phyloP scores from a whole-genome alignment of 208 protist species.

The Trypanosoma congolense region DNA sequence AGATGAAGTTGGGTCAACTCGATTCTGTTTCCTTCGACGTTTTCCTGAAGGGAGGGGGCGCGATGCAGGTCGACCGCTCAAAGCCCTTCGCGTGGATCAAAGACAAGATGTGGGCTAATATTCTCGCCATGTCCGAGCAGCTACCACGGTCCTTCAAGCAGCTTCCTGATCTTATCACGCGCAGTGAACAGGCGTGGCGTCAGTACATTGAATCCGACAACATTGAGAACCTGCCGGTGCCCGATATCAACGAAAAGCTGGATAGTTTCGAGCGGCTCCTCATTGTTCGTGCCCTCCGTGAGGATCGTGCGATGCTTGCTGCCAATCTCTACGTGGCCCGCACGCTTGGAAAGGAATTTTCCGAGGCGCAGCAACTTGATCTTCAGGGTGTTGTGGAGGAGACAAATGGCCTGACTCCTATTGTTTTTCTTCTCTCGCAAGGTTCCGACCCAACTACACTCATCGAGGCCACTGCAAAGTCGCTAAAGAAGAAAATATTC shows the following conservation, averaged over 20 bases:
- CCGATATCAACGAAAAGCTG: conserved; percentile 91
- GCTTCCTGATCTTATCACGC: conserved; percentile 91
- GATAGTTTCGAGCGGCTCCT: conserved; percentile 93
- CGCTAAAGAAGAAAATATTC: conserved; percentile 92
- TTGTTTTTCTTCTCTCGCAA: conserved; percentile 95
- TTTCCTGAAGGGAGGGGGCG: conserved; percentile 94
- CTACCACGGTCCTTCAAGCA: conserved; percentile 90
- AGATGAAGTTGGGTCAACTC: conserved; percentile 84
- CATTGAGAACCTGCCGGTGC: conserved; percentile 86
- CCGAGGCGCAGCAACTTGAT: conserved; percentile 87
- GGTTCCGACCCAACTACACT: conserved; percentile 95
- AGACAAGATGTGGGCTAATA: conserved; percentile 95
- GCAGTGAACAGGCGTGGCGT: conserved; percentile 92
- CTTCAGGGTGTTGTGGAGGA: conserved; percentile 88
- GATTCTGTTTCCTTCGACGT: conserved; percentile 83
- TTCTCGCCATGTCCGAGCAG: conserved; percentile 86
- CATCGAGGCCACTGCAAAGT: conserved; percentile 94
- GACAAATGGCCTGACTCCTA: conserved; percentile 85
- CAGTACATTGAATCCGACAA: conserved; percentile 93
- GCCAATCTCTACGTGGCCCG: conserved; percentile 90
- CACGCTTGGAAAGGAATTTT: conserved; percentile 91
- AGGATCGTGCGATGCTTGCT: conserved; percentile 95
- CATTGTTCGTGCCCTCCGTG: conserved; percentile 91
- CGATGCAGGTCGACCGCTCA: conserved; percentile 85
- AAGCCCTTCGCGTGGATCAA: conserved; percentile 95